These are phyloP conservation scores for Thermochaetoides thermophila DNA, from an alignment of 495 filamentous ascomycete species.

Conservation along the genomic window DNA sequence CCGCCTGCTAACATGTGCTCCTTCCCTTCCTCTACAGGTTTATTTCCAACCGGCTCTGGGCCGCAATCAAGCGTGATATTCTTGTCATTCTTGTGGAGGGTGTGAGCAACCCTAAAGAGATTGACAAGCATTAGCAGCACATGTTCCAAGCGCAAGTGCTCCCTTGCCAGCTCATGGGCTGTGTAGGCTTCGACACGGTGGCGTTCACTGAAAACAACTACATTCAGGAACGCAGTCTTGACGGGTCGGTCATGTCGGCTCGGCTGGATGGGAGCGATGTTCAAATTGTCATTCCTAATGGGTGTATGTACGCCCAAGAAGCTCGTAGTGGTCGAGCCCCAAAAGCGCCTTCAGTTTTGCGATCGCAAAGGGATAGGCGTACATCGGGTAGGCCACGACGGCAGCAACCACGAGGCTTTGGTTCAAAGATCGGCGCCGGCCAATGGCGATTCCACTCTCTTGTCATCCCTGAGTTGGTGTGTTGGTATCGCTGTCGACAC, in stretches of 20 bases:
- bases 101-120: constrained; percentile 30
- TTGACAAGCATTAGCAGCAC: constrained; percentile 31
- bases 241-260: constrained; percentile 26
- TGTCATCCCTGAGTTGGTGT: constrained; percentile 26
- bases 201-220: constrained; percentile 25
- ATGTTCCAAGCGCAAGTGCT: constrained; percentile 16
- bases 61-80: constrained; percentile 39
- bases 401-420: constrained; percentile 26
- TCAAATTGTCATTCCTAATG: constrained; percentile 15
- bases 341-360: constrained; percentile 33
- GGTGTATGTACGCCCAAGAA: constrained; percentile 42
- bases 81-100: constrained; percentile 36
- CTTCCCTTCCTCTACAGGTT: no score
- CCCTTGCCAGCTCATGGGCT: constrained; percentile 15
- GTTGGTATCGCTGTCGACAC: constrained; percentile 35
- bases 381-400: constrained; percentile 30
- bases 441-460: not conserved
- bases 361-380: constrained; percentile 40
- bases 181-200: constrained; percentile 39
- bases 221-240: constrained; percentile 29
- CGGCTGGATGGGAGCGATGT: constrained; percentile 29
- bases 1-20: no score
- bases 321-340: constrained; percentile 19
- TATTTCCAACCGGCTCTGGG: constrained; percentile 45
- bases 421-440: constrained; percentile 15